Base-by-base conservation (phyloP, 2,329 filamentous ascomycete species). In the Fusarium graminum region DNA sequence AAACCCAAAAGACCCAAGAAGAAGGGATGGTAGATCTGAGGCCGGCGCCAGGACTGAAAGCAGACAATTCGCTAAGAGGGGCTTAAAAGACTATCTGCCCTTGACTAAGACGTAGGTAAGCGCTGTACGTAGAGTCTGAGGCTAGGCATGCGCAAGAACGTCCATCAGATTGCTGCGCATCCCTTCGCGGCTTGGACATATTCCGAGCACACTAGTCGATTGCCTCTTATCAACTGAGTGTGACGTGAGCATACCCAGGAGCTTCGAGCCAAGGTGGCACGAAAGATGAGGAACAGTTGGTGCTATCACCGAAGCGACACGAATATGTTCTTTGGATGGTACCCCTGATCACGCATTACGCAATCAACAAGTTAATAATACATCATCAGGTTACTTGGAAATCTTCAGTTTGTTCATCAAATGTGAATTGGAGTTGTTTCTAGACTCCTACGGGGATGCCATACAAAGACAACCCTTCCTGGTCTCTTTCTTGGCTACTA, bases 341-440 rank as follows among this genome's bases (percentile, higher is more conserved):
- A n/a, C 34, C 16, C 7, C 16, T n/a, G 4, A 9, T 36, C 10
- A 36, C 34, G 16, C 16, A n/a, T 34, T 17, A 36, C 34, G 34
- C 16, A 36, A 36, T 16, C 16, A n/a, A 36, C 8, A 36, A 16
- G 6, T 16, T 19, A 36, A 11, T 17, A 13, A 6, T 17, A n/a
- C 19, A 12, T 14, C 22, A 45, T 29, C 16, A 45, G 19, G 55
- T 39, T 12, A 56, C 14, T 12, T 43, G 13, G 34, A 36, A 1
- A 36, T n/a, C 34, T n/a, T 19, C 12, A 22, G 41, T 41, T 30
- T 47, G n/a, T 52, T 63, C 19, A 41, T 68, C 56, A n/a, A 60
- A 51, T 67, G 30, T 73, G 69, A 62, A 73, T 72, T 70, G 70
- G 69, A 72, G 69, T 70, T 66, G 56, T 65, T 56, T 68, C 52